Conservation (phyloP, 176 grass and related monocot genomes). For the sorghum (Sorghum bicolor) region Sorghum_bicolor_NCBIv3 NC_012878.2:58046501-58047000, state of each 20-base stretch:
- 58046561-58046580: too few species aligned
- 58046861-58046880: background rate
- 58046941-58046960: background rate
- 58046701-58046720: too few species aligned
- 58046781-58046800: too few species aligned
- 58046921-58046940: background rate
- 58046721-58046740: too few species aligned
- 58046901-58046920: slow-evolving; percentile 11
- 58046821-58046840: background rate
- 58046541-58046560: too few species aligned
- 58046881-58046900: slow-evolving; percentile 24
- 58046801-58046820: background rate
- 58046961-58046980: slow-evolving; percentile 1
- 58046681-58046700: too few species aligned
- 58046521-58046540: too few species aligned
- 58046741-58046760: too few species aligned
- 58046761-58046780: too few species aligned
- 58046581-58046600: background rate
- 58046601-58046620: background rate
- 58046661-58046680: too few species aligned
- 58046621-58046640: background rate
- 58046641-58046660: too few species aligned
- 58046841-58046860: background rate
- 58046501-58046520: too few species aligned
- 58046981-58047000: background rate